Evolutionary conservation across 192 early-diverging fungal genomes (phyloP).

Genomic region (Coemansia sp.): DNA sequence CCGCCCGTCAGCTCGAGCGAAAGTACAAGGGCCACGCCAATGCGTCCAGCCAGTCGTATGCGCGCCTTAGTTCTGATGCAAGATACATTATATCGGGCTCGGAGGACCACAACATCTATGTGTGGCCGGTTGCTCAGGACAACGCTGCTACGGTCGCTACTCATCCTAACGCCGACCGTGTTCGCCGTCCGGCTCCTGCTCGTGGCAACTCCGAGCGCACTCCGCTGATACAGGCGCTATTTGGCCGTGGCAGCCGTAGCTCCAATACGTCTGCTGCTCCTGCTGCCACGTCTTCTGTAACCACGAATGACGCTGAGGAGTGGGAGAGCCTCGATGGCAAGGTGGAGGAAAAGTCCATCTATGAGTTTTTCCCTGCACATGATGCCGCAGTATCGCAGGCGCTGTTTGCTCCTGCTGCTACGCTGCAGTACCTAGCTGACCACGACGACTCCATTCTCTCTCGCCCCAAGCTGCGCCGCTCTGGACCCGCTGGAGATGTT

Average conservation of each 20-base stretch:
- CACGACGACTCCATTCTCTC: conserved; percentile 58
- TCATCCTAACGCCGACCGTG: conserved; percentile 37
- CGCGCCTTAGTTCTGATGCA: conserved; percentile 75
- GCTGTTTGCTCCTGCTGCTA: conserved; percentile 63
- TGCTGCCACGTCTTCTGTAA: not conserved
- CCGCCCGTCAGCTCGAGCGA: conserved; percentile 70
- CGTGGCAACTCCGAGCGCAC: conserved; percentile 4
- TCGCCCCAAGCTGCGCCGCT: conserved; percentile 40
- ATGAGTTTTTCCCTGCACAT: conserved; percentile 60
- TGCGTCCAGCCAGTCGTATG: conserved; percentile 66
- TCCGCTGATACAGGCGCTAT: conserved; percentile 29
- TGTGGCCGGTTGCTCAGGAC: conserved; percentile 61
- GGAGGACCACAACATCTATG: conserved; percentile 73
- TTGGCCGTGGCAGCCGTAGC: conserved; percentile 14
- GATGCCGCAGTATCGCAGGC: conserved; percentile 58
- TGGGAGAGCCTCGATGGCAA: conserved; percentile 55
- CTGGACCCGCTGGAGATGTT: conserved; percentile 24
- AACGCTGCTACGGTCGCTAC: conserved; percentile 51
- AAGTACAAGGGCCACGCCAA: conserved; percentile 83
- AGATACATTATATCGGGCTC: conserved; percentile 78
- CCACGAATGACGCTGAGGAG: conserved; percentile 28
- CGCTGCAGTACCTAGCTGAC: conserved; percentile 58
- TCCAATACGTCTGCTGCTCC: not conserved
- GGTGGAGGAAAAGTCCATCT: conserved; percentile 53
- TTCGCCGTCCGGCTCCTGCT: conserved; percentile 21